phyloP scores from a whole-genome alignment of 2,329 filamentous ascomycete species.

The Neonectria hederae region DNA sequence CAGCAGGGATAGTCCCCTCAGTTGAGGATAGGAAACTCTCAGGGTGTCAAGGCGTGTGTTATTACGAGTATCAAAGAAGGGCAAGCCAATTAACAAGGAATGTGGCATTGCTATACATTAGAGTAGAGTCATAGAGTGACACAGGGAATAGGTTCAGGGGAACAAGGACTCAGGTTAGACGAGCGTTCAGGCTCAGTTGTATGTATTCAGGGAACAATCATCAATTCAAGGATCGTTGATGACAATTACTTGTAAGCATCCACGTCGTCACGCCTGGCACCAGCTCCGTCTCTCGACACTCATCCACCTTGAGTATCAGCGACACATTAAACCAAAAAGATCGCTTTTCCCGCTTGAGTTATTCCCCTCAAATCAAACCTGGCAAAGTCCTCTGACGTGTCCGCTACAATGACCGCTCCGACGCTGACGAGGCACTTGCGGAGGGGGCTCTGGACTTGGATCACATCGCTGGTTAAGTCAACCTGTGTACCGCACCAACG shows the following conservation, averaged over 20 bases:
- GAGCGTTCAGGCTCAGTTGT: neutral
- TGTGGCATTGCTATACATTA: neutral
- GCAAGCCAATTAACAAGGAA: neutral
- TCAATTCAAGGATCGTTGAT: neutral
- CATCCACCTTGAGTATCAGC: neutral
- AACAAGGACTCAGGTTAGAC: neutral
- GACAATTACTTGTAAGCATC: neutral
- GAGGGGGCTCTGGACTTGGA: too few relatives aligned
- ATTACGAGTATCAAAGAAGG: neutral
- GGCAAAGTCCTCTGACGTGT: neutral
- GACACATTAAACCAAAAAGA: neutral
- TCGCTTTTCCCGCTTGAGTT: neutral
- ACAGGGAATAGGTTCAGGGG: neutral
- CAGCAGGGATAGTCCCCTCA: neutral
- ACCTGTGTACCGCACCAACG: too few relatives aligned
- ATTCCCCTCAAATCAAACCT: neutral
- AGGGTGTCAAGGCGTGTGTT: neutral
- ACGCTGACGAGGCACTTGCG: neutral
- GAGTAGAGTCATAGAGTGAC: constrained; percentile 1
- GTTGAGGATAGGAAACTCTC: neutral
- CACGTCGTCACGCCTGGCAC: neutral
- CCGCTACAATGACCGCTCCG: neutral
- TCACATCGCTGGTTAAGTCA: too few relatives aligned
- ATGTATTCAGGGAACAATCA: neutral
- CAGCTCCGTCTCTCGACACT: neutral